phyloP scores from a whole-genome alignment of 1,284 basidiomycete species.

The Ceratobasidium sp. region DNA sequence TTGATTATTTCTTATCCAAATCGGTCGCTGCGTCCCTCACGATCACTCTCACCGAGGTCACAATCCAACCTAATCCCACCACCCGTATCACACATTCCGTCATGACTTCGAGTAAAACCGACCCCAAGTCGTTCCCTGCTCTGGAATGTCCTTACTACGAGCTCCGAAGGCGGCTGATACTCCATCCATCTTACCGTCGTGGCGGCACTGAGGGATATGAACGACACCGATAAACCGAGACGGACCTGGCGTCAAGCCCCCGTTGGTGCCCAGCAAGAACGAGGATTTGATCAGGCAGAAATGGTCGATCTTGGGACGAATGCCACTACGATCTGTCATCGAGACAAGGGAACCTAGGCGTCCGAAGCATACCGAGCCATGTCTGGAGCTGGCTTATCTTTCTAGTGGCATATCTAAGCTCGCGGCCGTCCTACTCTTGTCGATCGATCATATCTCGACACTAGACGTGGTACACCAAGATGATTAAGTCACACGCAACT shows the following conservation, averaged over 20 bases:
- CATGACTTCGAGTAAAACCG: slow-evolving; percentile 53
- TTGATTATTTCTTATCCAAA: too few species aligned
- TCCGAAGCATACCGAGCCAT: too few species aligned
- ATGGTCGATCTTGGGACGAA: slow-evolving; percentile 53
- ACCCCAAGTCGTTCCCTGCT: slow-evolving; percentile 55
- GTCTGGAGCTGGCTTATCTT: too few species aligned
- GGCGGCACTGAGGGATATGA: slow-evolving; percentile 56
- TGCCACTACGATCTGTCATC: slow-evolving; percentile 8
- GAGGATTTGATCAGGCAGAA: slow-evolving; percentile 52
- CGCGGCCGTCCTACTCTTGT: too few species aligned
- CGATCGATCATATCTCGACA: too few species aligned
- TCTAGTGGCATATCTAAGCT: too few species aligned
- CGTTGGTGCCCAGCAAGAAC: slow-evolving; percentile 10
- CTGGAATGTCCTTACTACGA: slow-evolving; percentile 51
- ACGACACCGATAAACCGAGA: slow-evolving; percentile 54
- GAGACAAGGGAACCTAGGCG: too few species aligned
- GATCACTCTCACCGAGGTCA: slow-evolving; percentile 51
- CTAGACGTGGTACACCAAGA: too few species aligned
- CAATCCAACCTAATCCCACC: slow-evolving; percentile 51
- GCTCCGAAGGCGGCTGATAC: slow-evolving; percentile 38
- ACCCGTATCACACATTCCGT: slow-evolving; percentile 51
- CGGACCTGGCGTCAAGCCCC: slow-evolving; percentile 40
- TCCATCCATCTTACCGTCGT: slow-evolving; percentile 55
- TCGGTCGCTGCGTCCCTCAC: slow-evolving; percentile 53
- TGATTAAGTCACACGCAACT: too few species aligned